These are phyloP conservation scores for Giardia duodenalis DNA, from an alignment of 208 protist genomes.

Conservation along the genomic window DNA sequence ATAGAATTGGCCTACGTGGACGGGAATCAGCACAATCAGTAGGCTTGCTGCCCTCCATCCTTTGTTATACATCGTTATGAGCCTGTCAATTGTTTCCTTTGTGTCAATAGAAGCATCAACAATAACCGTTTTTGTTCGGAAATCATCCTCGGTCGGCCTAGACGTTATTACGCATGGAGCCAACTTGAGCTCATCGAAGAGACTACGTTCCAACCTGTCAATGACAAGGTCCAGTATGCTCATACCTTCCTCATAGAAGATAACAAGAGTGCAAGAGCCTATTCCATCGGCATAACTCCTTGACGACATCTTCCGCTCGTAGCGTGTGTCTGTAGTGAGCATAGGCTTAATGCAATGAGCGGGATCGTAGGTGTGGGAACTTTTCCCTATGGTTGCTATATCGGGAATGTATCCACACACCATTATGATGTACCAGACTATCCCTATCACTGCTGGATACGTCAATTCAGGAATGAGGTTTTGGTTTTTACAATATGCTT, in stretches of 20 bases:
- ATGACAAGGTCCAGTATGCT: neutral
- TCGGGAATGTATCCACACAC: neutral
- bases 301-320: no score
- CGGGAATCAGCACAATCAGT: neutral
- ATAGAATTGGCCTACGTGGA: neutral
- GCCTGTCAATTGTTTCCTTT: neutral
- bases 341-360: no score
- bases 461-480: neutral
- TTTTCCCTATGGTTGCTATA: neutral
- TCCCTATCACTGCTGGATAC: neutral
- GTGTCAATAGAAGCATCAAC: neutral
- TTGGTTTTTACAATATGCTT: neutral
- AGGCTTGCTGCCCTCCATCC: neutral
- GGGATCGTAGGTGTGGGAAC: neutral
- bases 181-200: neutral
- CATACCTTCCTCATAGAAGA: neutral
- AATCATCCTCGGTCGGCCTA: neutral
- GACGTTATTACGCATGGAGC: neutral
- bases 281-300: neutral
- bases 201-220: neutral
- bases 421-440: neutral
- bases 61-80: neutral
- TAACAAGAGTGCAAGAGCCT: neutral
- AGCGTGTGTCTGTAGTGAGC: neutral
- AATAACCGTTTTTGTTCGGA: neutral